A percentile compares a stretch with the other conserved stretches of the same genome.
These are phyloP conservation scores for Candida dajiaensis DNA, from an alignment of 805 yeast species.

Conservation along the genomic window DNA sequence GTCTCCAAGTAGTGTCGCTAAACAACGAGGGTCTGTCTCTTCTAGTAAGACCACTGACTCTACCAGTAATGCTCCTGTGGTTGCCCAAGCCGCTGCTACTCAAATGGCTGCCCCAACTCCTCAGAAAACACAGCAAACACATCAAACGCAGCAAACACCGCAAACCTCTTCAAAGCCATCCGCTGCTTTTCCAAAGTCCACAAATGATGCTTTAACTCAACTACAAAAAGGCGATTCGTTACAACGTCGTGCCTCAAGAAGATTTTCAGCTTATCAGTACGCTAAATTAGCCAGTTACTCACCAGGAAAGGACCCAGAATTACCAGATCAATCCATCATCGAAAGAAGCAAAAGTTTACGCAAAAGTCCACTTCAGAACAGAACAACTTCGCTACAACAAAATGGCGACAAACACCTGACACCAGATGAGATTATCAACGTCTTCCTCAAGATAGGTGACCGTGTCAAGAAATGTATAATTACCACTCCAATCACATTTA, in stretches of 20 bases:
- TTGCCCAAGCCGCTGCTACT: neutral
- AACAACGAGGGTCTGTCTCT: neutral
- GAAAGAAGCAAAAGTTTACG: constrained; percentile 13
- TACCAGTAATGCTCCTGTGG: neutral
- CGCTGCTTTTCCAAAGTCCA: constrained; percentile 6
- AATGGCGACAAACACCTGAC: neutral
- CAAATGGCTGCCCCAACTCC: neutral
- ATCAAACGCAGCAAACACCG: constrained; percentile 1
- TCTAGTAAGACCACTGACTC: constrained; percentile 1
- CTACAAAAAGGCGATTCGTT: constrained; percentile 78
- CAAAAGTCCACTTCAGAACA: constrained; percentile 7
- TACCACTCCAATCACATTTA: constrained; percentile 28
- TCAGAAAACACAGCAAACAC: constrained; percentile 1
- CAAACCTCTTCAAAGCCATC: neutral
- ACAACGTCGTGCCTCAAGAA: constrained; percentile 87
- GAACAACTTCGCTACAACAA: neutral
- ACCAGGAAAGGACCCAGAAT: constrained; percentile 24
- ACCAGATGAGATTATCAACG: neutral
- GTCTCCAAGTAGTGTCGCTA: neutral
- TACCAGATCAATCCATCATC: constrained; percentile 20
- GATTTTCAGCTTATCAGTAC: constrained; percentile 91
- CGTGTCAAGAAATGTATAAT: constrained; percentile 47
- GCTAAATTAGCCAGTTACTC: constrained; percentile 59
- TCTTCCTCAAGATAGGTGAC: constrained; percentile 45
- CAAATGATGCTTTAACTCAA: constrained; percentile 61